These are phyloP conservation scores for Arthrobotrys pseudoclavata DNA, from an alignment of 2,329 filamentous ascomycete genomes.

Conservation along the genomic window DNA sequence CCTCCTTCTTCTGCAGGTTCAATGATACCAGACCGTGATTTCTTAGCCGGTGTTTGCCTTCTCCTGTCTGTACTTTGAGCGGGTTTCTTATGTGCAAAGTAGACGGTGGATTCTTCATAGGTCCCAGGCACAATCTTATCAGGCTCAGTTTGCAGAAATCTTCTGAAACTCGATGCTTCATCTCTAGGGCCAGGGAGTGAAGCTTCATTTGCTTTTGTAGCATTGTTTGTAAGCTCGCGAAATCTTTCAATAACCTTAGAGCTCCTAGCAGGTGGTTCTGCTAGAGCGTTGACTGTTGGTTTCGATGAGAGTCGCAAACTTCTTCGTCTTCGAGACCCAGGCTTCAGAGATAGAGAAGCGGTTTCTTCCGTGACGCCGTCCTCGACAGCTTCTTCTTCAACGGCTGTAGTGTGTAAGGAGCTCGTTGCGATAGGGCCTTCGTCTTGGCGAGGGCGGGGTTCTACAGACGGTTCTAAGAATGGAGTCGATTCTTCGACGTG, in stretches of 20 bases:
- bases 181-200: conserved; percentile 2
- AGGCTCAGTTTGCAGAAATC: conserved; percentile 47
- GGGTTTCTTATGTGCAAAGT: conserved; percentile 39
- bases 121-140: conserved; percentile 49
- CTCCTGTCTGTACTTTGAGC: conserved; percentile 10
- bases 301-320: conserved; percentile 39
- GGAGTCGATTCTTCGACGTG: not conserved
- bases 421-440: not conserved
- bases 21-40: not conserved
- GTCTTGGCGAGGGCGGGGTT: not conserved
- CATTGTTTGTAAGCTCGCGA: conserved; percentile 44
- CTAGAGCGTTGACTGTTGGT: conserved; percentile 3
- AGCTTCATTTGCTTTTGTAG: conserved; percentile 13
- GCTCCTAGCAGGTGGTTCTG: not conserved
- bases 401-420: not conserved
- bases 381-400: not conserved
- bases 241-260: conserved; percentile 47
- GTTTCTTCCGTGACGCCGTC: conserved; percentile 29
- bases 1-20: conserved; percentile 18
- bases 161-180: conserved; percentile 50
- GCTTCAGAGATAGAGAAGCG: conserved; percentile 31
- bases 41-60: conserved; percentile 36
- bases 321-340: conserved; percentile 33
- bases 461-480: not conserved
- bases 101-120: conserved; percentile 54